Evolutionary conservation across 2,329 filamentous ascomycete genomes (phyloP).

Genomic region (Nemania sp.): DNA sequence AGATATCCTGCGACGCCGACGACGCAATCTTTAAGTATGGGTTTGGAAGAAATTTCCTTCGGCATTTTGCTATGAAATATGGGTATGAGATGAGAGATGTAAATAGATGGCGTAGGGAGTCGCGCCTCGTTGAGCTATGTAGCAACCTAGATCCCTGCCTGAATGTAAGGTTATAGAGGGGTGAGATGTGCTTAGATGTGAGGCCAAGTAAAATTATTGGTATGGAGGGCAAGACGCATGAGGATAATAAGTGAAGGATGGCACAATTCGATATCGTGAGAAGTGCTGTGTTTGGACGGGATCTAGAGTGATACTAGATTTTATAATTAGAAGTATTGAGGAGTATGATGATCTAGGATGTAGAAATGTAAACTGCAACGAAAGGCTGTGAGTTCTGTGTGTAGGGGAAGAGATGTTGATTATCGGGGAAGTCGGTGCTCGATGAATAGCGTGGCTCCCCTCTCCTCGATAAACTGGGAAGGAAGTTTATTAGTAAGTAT

Average conservation of each 20-base stretch:
- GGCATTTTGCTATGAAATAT: neutral
- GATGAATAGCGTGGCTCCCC: neutral
- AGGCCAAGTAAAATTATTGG: neutral
- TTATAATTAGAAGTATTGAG: neutral
- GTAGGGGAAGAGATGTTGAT: neutral
- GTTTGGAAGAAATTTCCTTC: slow-evolving; percentile 11
- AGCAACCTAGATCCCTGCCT: neutral
- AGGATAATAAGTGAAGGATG: neutral
- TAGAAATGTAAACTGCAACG: neutral
- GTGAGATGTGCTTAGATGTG: neutral
- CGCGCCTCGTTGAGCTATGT: neutral
- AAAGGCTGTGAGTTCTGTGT: too few species aligned
- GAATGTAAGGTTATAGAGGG: neutral
- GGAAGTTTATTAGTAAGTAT: neutral
- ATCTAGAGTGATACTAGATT: neutral
- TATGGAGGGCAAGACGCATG: neutral
- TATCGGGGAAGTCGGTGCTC: neutral
- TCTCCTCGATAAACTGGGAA: neutral
- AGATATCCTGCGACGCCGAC: slow-evolving; percentile 72
- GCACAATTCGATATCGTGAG: neutral
- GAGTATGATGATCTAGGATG: neutral
- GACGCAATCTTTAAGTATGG: slow-evolving; percentile 61
- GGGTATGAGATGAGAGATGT: neutral
- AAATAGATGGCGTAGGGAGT: neutral
- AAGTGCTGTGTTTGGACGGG: neutral